phyloP scores from a whole-genome alignment of 2,329 filamentous ascomycete genomes.

The Acephala macrosclerotiorum region DNA sequence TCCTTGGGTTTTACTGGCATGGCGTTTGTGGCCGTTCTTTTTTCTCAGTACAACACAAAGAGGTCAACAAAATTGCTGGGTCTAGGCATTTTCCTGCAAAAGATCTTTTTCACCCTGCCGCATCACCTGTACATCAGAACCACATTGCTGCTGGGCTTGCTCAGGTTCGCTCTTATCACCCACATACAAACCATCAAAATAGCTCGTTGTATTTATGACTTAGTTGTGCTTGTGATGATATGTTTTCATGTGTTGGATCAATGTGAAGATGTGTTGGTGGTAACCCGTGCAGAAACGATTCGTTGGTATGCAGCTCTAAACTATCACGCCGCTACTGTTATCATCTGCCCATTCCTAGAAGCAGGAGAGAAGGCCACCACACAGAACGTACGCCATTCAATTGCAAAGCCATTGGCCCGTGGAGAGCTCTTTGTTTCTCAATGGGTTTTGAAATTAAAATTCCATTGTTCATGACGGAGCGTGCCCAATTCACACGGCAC shows the following conservation, averaged over 20 bases:
- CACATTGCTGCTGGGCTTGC: conserved; percentile 10
- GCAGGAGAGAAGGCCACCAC: background rate
- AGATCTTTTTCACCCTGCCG: conserved; percentile 15
- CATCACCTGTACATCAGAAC: conserved; percentile 15
- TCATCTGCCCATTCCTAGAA: background rate
- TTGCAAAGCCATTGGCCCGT: background rate
- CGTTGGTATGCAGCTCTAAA: background rate
- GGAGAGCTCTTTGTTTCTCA: background rate
- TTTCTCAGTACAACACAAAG: conserved; percentile 21
- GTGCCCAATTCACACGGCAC: background rate
- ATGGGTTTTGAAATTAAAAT: background rate
- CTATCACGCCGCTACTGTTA: background rate
- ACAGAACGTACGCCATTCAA: background rate
- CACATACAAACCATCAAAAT: conserved; percentile 6
- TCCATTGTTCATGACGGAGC: background rate
- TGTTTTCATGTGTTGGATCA: background rate
- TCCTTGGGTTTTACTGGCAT: conserved; percentile 29
- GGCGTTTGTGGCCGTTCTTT: conserved; percentile 34
- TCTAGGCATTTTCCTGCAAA: conserved; percentile 25
- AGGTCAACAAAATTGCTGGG: conserved; percentile 33
- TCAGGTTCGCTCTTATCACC: background rate
- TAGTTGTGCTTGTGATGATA: conserved; percentile 1
- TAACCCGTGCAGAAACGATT: conserved; percentile 4
- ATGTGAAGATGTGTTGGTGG: background rate
- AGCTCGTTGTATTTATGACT: background rate